Percentiles rank a stretch among this genome's conserved stretches.
phyloP scores from a whole-genome alignment of 306 rosid species.

The Acacia melanoxylon region DNA sequence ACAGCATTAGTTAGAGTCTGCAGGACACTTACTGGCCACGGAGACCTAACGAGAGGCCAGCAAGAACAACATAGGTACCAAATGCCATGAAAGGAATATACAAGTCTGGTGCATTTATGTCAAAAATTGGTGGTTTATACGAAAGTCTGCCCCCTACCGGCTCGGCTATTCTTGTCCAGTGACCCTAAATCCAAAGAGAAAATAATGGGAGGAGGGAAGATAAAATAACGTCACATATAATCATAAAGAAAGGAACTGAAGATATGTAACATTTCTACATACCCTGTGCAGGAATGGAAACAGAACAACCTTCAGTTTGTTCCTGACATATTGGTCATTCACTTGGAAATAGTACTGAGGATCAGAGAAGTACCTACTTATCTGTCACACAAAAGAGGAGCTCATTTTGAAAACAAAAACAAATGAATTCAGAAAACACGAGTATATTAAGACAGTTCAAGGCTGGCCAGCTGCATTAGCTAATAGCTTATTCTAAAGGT shows the following conservation, averaged over 20 bases:
- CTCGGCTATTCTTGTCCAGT: constrained; percentile 96
- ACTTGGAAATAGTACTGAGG: constrained; percentile 81
- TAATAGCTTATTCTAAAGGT: background rate
- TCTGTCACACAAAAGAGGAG: constrained; percentile 39
- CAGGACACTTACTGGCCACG: constrained; percentile 71
- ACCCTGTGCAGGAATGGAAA: constrained; percentile 77
- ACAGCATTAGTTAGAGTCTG: background rate
- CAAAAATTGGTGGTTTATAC: constrained; percentile 92
- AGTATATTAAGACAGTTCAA: constrained; percentile 11
- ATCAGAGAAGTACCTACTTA: constrained; percentile 72
- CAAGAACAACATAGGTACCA: constrained; percentile 90
- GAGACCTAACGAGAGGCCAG: constrained; percentile 95
- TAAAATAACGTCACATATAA: constrained; percentile 18
- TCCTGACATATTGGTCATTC: constrained; percentile 72
- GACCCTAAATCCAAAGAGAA: constrained; percentile 67
- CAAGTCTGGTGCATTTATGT: constrained; percentile 95
- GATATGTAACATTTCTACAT: constrained; percentile 32
- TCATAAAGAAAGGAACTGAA: constrained; percentile 4
- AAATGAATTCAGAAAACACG: constrained; percentile 5
- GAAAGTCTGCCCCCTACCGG: constrained; percentile 98
- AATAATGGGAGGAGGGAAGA: constrained; percentile 14
- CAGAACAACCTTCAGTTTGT: constrained; percentile 74
- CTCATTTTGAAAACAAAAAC: constrained; percentile 24
- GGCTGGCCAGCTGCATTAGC: background rate
- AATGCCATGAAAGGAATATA: constrained; percentile 97